phyloP scores from a whole-genome alignment of 257 asterid species.

The Ajuga chamaepitys region DNA sequence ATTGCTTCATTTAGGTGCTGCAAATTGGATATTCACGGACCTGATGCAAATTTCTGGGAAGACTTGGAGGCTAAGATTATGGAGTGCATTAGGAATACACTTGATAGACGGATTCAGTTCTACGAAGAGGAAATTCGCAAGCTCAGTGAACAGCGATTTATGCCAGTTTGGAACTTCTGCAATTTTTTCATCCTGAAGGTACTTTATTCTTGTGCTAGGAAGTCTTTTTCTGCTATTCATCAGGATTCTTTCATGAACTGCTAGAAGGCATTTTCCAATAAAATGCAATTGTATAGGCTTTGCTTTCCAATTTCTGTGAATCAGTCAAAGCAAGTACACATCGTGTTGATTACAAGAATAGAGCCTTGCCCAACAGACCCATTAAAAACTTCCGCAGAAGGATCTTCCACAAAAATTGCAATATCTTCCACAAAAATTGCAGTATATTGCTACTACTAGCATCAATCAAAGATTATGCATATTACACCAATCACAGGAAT shows the following conservation, averaged over 20 bases:
- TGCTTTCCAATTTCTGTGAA: background rate
- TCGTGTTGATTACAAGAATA: background rate
- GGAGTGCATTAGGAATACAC: conserved; percentile 92
- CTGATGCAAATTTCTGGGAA: conserved; percentile 86
- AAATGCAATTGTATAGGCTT: background rate
- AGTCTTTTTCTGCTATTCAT: background rate
- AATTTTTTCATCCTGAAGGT: conserved; percentile 93
- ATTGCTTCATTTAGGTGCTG: conserved; percentile 66
- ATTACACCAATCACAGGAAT: background rate
- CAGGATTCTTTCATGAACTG: background rate
- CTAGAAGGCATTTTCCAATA: background rate
- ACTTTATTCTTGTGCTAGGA: conserved; percentile 9
- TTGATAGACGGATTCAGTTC: conserved; percentile 87
- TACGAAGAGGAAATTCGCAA: conserved; percentile 97
- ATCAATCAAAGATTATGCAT: background rate
- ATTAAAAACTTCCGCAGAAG: background rate
- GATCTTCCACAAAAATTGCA: background rate
- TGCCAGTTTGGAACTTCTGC: conserved; percentile 98
- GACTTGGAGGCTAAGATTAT: conserved; percentile 79
- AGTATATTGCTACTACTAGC: background rate
- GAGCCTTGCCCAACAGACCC: background rate
- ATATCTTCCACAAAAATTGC: background rate
- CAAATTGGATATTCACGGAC: conserved; percentile 82
- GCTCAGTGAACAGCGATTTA: conserved; percentile 94
- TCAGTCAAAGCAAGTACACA: background rate